phyloP scores from a whole-genome alignment of 2,329 filamentous ascomycete genomes.

The Pseudopithomyces maydicus region DNA sequence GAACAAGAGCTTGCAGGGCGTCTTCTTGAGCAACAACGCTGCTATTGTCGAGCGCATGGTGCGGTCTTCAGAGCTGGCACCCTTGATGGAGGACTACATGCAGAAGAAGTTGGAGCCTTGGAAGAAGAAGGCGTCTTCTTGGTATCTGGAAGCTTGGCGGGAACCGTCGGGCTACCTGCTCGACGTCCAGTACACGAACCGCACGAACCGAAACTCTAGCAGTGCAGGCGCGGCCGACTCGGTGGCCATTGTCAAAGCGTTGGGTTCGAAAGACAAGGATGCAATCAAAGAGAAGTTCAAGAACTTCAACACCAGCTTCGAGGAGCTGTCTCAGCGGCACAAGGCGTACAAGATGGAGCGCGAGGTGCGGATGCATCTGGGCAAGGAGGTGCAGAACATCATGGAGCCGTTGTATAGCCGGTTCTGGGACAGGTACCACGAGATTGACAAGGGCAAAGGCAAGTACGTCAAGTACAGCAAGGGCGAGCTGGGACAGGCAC shows the following conservation, averaged over 20 bases:
- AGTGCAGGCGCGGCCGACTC: conserved; percentile 66
- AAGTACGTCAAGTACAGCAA: conserved; percentile 99
- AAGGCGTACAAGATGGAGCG: conserved; percentile 87
- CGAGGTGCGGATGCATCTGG: conserved; percentile 81
- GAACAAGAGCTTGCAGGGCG: conserved; percentile 74
- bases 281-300: conserved; percentile 96
- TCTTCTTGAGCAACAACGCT: conserved; percentile 89
- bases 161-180: conserved; percentile 81
- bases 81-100: conserved; percentile 65
- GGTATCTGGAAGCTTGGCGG: conserved; percentile 87
- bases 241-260: conserved; percentile 78
- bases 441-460: conserved; percentile 95
- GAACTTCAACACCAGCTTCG: conserved; percentile 87
- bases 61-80: conserved; percentile 75
- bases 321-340: conserved; percentile 83
- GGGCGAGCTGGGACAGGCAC: conserved; percentile 69
- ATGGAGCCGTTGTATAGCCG: conserved; percentile 92
- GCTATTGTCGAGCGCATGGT: conserved; percentile 85
- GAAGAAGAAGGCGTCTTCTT: conserved; percentile 82
- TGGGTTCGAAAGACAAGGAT: conserved; percentile 91
- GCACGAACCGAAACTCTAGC: conserved; percentile 66
- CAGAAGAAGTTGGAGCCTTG: conserved; percentile 76
- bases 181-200: conserved; percentile 92
- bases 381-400: conserved; percentile 84
- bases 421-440: conserved; percentile 97